Evolutionary conservation across 768 basidiomycete genomes (phyloP), one percentile per base, ranked within the genome.

Genomic region (Leucogyrophana mollusca): DNA sequence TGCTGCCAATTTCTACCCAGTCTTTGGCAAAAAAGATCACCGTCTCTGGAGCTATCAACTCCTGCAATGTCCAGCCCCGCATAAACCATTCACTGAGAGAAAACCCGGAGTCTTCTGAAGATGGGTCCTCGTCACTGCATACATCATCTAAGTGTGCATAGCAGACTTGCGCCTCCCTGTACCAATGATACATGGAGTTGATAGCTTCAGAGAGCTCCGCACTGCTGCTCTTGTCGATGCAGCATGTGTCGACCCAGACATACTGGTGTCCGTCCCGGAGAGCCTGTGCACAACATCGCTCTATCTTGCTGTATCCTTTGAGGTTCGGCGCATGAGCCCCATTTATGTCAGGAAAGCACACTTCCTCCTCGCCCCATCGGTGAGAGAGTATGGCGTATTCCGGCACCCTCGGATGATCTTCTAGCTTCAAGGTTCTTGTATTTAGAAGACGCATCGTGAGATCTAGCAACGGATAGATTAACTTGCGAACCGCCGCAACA

Each of bases 191-290:
- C n/a, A n/a, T n/a, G n/a, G n/a, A n/a, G n/a, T n/a, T n/a, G n/a
- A n/a, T n/a, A n/a, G n/a, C n/a, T n/a, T n/a, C n/a, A n/a, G n/a
- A n/a, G n/a, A n/a, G n/a, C n/a, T n/a, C n/a, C n/a, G 48, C 40
- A 22, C 55, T 57, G 34, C 48, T 57, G 27, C 25, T 22, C 22
- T 42, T 53, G 42, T 56, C 46, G 36, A 50, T 50, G 32, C 56
- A 57, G 20, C 43, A 52, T 2, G 43, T 43, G 33, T 56, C 47
- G 11, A 49, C 35, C 56, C 50, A 56, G 38, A 44, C 46, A n/a
- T 47, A 47, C 3, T 48, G 27, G 38, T 40, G 36, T 22, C 50
- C 50, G 18, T 51, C 47, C 9, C 34, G 37, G 7, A 13, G 27
- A 4, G 50, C 48, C 25, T 42, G 38, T 17, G 8, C 33, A 14